Evolutionary conservation across 345 rosid species (phyloP).

Genomic region (Salix brachista): DNA sequence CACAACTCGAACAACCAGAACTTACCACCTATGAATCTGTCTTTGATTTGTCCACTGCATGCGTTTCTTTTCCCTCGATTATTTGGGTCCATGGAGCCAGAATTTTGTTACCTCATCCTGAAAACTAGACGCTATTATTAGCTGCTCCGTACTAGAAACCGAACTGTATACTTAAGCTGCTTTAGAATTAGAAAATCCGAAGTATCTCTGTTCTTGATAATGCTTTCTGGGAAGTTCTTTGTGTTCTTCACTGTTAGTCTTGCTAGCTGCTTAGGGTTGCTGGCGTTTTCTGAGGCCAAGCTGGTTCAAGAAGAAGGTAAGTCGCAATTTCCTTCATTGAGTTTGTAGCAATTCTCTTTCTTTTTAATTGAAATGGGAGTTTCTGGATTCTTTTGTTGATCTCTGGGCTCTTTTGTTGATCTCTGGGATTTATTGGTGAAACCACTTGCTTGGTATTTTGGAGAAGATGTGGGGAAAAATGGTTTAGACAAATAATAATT

Average conservation of each 20-base stretch:
- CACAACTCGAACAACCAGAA: no score
- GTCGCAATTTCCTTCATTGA: slow-evolving; percentile 6
- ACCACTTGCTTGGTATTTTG: not conserved
- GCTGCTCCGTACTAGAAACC: not conserved
- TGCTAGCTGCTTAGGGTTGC: slow-evolving; percentile 38
- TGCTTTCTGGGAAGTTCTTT: slow-evolving; percentile 28
- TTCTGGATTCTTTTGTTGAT: not conserved
- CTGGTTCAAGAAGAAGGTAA: slow-evolving; percentile 57
- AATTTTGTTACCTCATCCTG: not conserved
- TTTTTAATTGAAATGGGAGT: not conserved
- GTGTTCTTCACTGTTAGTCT: slow-evolving; percentile 32
- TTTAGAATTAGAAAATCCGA: not conserved
- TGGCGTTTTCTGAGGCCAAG: slow-evolving; percentile 34
- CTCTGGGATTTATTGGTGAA: not conserved
- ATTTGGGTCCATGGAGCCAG: no score
- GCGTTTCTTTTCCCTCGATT: no score
- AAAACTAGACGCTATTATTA: not conserved
- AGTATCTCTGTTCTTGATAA: slow-evolving; percentile 16
- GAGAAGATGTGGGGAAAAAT: slow-evolving; percentile 1
- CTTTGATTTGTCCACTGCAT: no score
- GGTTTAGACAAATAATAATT: not conserved
- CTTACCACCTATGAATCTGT: no score
- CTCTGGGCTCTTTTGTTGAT: not conserved
- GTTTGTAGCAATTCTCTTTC: not conserved
- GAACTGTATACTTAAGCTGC: not conserved